A percentile compares a stretch with the other conserved stretches of the same genome.
Evolutionary conservation across 345 rosid genomes (phyloP).

Genomic region (Rhodamnia rubescens): DNA sequence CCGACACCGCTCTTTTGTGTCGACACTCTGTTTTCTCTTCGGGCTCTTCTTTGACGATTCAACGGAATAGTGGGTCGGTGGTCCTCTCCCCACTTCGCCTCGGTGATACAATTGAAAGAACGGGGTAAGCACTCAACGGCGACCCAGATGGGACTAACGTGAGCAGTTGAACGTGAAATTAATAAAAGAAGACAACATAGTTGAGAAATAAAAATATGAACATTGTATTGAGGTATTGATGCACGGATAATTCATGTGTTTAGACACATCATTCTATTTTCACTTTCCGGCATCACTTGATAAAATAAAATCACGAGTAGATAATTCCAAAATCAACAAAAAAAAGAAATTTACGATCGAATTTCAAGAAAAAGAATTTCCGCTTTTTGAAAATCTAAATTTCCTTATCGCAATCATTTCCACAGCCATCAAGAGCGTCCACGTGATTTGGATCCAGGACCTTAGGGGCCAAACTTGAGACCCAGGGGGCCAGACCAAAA

Average conservation of each 20-base stretch:
- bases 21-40: neutral
- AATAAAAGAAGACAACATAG: neutral
- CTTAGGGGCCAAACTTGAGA: neutral
- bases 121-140: neutral
- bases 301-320: neutral
- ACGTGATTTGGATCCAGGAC: neutral
- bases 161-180: neutral
- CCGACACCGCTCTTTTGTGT: neutral
- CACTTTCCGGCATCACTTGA: neutral
- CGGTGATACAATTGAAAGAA: neutral
- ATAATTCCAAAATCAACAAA: neutral
- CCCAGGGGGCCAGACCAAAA: neutral
- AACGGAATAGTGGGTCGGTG: neutral
- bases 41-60: neutral
- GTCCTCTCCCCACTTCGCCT: neutral
- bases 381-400: neutral
- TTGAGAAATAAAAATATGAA: neutral
- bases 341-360: neutral
- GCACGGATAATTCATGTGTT: neutral
- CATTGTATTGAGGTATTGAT: neutral
- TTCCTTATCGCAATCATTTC: neutral
- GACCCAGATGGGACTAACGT: neutral
- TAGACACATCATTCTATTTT: neutral
- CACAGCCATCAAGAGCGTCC: neutral
- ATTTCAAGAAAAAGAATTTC: neutral